Evolutionary conservation across 2,329 filamentous ascomycete species (phyloP).

Genomic region (Elsinoe arachidis): DNA sequence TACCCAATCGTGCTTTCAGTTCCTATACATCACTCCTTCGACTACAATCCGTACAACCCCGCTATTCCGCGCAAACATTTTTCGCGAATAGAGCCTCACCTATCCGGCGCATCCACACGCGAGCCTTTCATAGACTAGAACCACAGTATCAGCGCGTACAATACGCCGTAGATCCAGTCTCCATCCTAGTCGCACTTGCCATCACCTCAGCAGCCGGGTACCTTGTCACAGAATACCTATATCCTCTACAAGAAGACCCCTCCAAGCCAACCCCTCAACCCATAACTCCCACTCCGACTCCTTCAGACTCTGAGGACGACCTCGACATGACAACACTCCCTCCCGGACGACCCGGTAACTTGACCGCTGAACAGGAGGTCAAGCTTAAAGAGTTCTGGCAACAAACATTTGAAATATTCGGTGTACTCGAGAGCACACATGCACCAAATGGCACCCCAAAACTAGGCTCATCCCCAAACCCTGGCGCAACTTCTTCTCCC

Average conservation of each 20-base stretch:
- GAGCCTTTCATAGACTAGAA: background rate
- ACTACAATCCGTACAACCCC: background rate
- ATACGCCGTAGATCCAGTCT: slow-evolving; percentile 14
- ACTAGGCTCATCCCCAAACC: slow-evolving; percentile 14
- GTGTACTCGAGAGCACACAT: slow-evolving; percentile 35
- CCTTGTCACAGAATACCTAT: slow-evolving; percentile 18
- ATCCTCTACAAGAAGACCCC: background rate
- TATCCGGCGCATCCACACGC: background rate
- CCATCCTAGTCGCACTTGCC: slow-evolving; percentile 24
- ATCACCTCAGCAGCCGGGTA: slow-evolving; percentile 28
- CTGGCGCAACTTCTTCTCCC: slow-evolving; percentile 1
- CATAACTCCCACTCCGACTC: background rate
- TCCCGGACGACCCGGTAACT: slow-evolving; percentile 71
- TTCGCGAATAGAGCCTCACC: background rate
- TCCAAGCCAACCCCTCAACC: background rate
- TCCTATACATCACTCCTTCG: background rate
- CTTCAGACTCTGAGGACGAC: background rate
- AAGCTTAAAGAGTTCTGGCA: slow-evolving; percentile 86
- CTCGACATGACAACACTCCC: slow-evolving; percentile 33
- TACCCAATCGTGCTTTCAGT: background rate
- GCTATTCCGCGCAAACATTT: background rate
- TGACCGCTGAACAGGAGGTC: slow-evolving; percentile 80
- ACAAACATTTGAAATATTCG: slow-evolving; percentile 65
- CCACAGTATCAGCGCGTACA: background rate
- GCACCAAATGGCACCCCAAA: slow-evolving; percentile 22